Percentiles rank a stretch among this genome's conserved stretches.
These are phyloP conservation scores for Pascua guehoae DNA, from an alignment of 1,284 basidiomycete genomes.

Conservation along the genomic window DNA sequence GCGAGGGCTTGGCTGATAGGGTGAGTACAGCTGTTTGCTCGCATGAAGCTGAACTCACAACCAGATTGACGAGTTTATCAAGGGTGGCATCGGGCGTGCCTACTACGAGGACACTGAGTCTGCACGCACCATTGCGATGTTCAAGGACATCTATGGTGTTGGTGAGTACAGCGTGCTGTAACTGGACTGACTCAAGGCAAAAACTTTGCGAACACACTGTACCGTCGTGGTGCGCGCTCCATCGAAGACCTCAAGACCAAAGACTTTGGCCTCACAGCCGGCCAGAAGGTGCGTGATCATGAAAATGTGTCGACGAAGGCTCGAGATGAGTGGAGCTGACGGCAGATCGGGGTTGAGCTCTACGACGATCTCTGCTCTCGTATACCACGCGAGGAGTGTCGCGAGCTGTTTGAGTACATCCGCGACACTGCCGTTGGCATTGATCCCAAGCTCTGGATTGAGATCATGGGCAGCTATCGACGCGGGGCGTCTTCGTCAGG, in stretches of 20 bases:
- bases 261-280: conserved; percentile 53
- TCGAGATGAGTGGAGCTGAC: background rate
- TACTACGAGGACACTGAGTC: conserved; percentile 42
- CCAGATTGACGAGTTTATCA: conserved; percentile 46
- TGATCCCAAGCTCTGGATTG: conserved; percentile 67
- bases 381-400: conserved; percentile 80
- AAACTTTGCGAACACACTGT: conserved; percentile 66
- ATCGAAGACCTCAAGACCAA: conserved; percentile 65
- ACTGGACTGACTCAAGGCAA: conserved; percentile 52
- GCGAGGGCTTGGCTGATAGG: conserved; percentile 69
- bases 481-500: conserved; percentile 74
- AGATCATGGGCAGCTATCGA: conserved; percentile 87
- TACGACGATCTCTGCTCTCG: conserved; percentile 68
- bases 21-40: conserved; percentile 45
- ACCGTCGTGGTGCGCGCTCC: conserved; percentile 67
- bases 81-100: conserved; percentile 31
- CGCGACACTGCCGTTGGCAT: conserved; percentile 65
- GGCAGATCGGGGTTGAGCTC: conserved; percentile 63
- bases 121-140: conserved; percentile 49
- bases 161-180: conserved; percentile 53
- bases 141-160: conserved; percentile 80
- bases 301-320: too few relatives aligned
- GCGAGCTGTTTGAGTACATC: conserved; percentile 66
- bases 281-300: conserved; percentile 55
- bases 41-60: background rate